Base-by-base conservation (phyloP, 352 stramenopile genomes). In the Elongisporangium undulatum region DNA sequence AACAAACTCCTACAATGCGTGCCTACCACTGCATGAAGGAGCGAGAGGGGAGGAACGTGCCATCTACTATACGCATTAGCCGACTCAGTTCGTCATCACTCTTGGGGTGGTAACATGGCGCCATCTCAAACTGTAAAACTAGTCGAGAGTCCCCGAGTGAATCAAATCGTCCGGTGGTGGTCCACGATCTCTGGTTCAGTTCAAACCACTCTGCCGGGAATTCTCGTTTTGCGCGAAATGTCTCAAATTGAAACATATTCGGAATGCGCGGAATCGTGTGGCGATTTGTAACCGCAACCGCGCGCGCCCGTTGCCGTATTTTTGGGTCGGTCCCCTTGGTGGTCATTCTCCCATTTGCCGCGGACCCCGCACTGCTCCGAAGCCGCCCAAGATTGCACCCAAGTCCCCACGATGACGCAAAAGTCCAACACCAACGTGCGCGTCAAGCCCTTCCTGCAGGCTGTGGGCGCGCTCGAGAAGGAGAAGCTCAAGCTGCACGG, bases 401-500 rank as follows among this genome's bases (percentile, higher is more conserved):
- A n/a, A n/a, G n/a, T 9, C 5, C 29, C 29, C 24, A 7, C 23
- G 1, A 76, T 79, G 68, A 61, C 70, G 53, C 52, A 55, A 39
- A 68, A 62, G 58, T 63, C 69, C 51, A 58, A 69, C 19, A 68
- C 71, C 21, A 75, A 68, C 45, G 79, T 92, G 21, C 64, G 76
- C 49, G 79, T 86, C 3, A 68, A 62, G 3, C 79, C 82, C 10
- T 89, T 84, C 65, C 75, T 87, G 53, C 68, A 68, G 39, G 77
- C 82, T 21, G 69, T 82, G 16, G 70, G 67, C 19, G 67, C 69
- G 49, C 67, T 92, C 50, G 75, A 87, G 65, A 84, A 76, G 61
- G 77, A 87, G 56, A 90, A 89, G 59, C 73, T 80, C 41, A 79
- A 82, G 57, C 75, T 92, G 20, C 77, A 89, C 53, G 69, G 69